Percentiles rank a stretch among this genome's conserved stretches.
Conservation (phyloP, 805 yeast genomes). For the Candida maesae region DNA sequence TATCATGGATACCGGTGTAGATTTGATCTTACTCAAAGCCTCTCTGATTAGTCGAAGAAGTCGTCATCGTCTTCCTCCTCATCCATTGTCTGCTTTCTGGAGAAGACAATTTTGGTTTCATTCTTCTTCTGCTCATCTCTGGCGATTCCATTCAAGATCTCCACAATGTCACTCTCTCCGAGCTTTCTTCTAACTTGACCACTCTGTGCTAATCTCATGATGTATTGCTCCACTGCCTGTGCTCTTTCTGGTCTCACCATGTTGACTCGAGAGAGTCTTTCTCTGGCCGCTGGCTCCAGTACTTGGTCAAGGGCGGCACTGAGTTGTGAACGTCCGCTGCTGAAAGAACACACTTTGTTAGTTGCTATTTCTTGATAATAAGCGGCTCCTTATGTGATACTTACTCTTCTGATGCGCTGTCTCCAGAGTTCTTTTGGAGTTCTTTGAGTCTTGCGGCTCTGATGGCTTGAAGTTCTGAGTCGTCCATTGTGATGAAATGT, state of each 20-base stretch:
- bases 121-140: slow-evolving; percentile 62
- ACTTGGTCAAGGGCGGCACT: slow-evolving; percentile 53
- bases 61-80: slow-evolving; percentile 37
- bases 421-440: slow-evolving; percentile 56
- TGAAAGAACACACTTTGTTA: no score
- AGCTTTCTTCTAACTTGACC: slow-evolving; percentile 76
- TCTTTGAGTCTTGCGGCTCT: slow-evolving; percentile 91
- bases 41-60: slow-evolving; percentile 41
- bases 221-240: slow-evolving; percentile 76
- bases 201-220: slow-evolving; percentile 64
- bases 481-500: slow-evolving; percentile 55
- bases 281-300: slow-evolving; percentile 80
- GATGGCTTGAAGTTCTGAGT: slow-evolving; percentile 81
- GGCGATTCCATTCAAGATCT: slow-evolving; percentile 77
- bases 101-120: slow-evolving; percentile 54
- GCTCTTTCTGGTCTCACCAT: slow-evolving; percentile 93
- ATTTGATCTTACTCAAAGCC: no score
- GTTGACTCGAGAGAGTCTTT: slow-evolving; percentile 78
- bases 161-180: slow-evolving; percentile 79
- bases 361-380: no score
- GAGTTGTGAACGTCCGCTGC: slow-evolving; percentile 6
- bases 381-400: no score
- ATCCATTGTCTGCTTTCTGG: slow-evolving; percentile 23
- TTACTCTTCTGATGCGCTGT: slow-evolving; percentile 19
- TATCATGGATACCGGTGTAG: no score